Evolutionary conservation across 2,329 filamentous ascomycete species (phyloP).

Genomic region (Lasiodiplodia citricola): DNA sequence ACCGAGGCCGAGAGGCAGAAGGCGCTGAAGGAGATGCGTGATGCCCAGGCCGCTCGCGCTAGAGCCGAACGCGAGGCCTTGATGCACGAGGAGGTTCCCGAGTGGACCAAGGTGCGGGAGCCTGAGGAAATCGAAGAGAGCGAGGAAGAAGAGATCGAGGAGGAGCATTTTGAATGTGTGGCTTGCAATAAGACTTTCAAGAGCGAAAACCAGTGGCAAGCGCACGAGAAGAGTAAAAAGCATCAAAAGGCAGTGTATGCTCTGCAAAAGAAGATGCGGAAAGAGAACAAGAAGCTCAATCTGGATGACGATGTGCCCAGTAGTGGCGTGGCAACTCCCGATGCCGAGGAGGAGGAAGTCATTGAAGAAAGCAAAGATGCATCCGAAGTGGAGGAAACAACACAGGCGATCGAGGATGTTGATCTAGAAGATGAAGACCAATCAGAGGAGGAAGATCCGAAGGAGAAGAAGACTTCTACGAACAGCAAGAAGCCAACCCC

Average conservation of each 20-base stretch:
- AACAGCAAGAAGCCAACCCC: neutral
- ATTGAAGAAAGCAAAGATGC: constrained; percentile 31
- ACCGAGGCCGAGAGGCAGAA: constrained; percentile 82
- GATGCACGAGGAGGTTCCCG: constrained; percentile 69
- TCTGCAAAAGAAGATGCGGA: constrained; percentile 79
- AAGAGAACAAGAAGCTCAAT: constrained; percentile 70
- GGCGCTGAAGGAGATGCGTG: constrained; percentile 75
- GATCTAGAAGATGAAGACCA: constrained; percentile 41
- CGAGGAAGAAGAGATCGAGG: constrained; percentile 55
- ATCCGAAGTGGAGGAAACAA: constrained; percentile 19
- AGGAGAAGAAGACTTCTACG: neutral
- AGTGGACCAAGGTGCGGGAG: constrained; percentile 73
- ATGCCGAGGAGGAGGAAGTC: constrained; percentile 35
- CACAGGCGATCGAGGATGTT: constrained; percentile 26
- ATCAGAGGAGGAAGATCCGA: constrained; percentile 38
- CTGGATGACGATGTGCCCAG: constrained; percentile 45
- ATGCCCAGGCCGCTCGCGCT: constrained; percentile 82
- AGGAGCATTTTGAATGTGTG: constrained; percentile 65
- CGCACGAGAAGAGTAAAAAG: constrained; percentile 96
- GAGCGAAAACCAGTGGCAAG: constrained; percentile 88
- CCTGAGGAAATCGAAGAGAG: constrained; percentile 57
- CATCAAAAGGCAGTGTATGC: constrained; percentile 86
- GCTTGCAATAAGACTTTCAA: constrained; percentile 74
- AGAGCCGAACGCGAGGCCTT: constrained; percentile 81
- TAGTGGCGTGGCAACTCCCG: constrained; percentile 40